Conservation (phyloP, 2,329 filamentous ascomycete species). For the Monilinia polystroma region DNA sequence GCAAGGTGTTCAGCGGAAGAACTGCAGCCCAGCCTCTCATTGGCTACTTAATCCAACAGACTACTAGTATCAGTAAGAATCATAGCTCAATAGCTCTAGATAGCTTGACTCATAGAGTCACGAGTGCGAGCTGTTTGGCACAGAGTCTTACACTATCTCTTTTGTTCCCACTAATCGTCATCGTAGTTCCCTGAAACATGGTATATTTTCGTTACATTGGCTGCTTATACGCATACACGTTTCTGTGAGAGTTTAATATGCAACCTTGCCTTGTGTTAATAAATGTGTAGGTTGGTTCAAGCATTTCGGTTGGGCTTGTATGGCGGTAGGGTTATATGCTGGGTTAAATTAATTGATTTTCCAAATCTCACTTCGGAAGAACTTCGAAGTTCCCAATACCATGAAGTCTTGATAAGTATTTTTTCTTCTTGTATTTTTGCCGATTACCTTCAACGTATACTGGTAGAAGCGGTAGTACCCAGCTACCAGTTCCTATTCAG, state of each 20-base stretch:
- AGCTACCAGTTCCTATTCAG: not conserved
- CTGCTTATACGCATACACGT: not conserved
- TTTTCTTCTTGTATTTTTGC: no score
- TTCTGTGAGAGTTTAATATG: not conserved
- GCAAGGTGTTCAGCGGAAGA: not conserved
- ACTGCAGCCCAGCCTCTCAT: not conserved
- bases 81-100: not conserved
- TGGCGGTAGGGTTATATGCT: not conserved
- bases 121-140: not conserved
- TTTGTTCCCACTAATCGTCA: constrained; percentile 1
- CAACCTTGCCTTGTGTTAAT: not conserved
- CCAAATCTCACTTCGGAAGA: no score
- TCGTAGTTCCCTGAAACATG: not conserved
- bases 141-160: not conserved
- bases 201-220: not conserved
- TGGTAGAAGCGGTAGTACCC: not conserved
- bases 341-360: no score
- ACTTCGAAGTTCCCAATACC: no score
- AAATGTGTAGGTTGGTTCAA: not conserved
- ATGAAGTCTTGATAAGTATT: no score
- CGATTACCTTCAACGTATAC: no score
- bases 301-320: not conserved
- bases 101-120: not conserved
- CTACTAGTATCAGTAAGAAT: not conserved
- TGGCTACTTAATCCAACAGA: not conserved